These are phyloP conservation scores for Xylaria sp. DNA, from an alignment of 2,329 filamentous ascomycete genomes.

Conservation along the genomic window DNA sequence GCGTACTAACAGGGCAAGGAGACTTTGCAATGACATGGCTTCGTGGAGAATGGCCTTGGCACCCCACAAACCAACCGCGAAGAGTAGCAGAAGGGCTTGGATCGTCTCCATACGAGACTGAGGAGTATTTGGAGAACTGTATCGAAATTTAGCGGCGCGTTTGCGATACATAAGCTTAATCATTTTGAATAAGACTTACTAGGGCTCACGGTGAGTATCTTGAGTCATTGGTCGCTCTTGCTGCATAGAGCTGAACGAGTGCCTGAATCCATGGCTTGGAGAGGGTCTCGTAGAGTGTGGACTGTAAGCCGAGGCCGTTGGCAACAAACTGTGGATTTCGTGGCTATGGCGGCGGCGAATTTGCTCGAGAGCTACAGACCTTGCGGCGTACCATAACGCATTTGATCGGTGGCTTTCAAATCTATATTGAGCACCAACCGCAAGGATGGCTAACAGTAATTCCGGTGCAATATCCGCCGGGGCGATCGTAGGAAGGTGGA, in stretches of 20 bases:
- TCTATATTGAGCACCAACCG: slow-evolving; percentile 74
- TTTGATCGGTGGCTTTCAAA: slow-evolving; percentile 70
- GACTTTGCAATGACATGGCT: slow-evolving; percentile 68
- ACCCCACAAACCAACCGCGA: slow-evolving; percentile 70
- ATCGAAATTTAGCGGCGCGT: slow-evolving; percentile 22
- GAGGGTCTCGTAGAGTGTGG: slow-evolving; percentile 70
- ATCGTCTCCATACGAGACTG: slow-evolving; percentile 72
- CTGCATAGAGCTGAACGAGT: slow-evolving; percentile 69
- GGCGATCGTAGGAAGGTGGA: slow-evolving; percentile 74
- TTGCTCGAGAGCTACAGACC: slow-evolving; percentile 67
- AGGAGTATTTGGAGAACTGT: slow-evolving; percentile 66
- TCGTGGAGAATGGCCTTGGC: slow-evolving; percentile 70
- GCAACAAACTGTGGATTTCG: slow-evolving; percentile 66
- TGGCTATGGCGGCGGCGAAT: slow-evolving; percentile 67
- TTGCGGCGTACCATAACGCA: slow-evolving; percentile 70
- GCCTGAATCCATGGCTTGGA: slow-evolving; percentile 66
- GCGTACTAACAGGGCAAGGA: slow-evolving; percentile 66
- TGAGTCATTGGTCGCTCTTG: slow-evolving; percentile 67
- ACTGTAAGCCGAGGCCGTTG: slow-evolving; percentile 68
- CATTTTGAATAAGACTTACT: slow-evolving; percentile 56
- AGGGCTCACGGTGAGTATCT: slow-evolving; percentile 68
- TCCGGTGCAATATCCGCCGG: slow-evolving; percentile 74
- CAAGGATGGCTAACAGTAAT: slow-evolving; percentile 73
- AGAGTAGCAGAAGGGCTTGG: slow-evolving; percentile 70
- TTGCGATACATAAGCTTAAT: not conserved